Percentiles rank a stretch among this genome's conserved stretches.
Conservation (phyloP, 805 yeast species). For the Saccharomycopsis olivae region DNA sequence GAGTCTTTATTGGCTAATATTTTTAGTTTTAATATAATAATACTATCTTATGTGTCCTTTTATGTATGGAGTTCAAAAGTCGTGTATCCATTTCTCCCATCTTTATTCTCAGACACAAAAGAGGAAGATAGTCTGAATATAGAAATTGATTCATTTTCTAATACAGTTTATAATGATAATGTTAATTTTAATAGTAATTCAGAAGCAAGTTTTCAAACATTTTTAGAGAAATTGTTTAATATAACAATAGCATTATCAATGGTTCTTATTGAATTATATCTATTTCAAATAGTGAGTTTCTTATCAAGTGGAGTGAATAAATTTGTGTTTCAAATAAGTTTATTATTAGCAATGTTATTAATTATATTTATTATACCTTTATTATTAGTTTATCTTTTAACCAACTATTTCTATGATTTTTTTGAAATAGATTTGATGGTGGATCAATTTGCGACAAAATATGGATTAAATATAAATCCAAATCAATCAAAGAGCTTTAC, state of each 20-base stretch:
- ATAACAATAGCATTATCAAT: conserved; percentile 6
- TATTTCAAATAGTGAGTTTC: conserved; percentile 8
- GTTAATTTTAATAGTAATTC: background rate
- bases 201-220: conserved; percentile 1
- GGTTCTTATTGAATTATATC: conserved; percentile 8
- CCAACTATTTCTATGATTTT: conserved; percentile 6
- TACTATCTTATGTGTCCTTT: background rate
- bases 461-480: background rate
- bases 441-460: background rate
- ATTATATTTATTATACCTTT: conserved; percentile 8
- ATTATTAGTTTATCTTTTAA: conserved; percentile 2
- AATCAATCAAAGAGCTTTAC: background rate
- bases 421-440: background rate
- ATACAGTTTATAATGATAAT: background rate
- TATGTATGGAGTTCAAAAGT: background rate
- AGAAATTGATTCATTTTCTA: no score
- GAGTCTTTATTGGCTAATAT: conserved; percentile 5
- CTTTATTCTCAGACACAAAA: conserved; percentile 1
- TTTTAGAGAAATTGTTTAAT: conserved; percentile 4
- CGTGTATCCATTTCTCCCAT: conserved; percentile 3
- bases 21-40: conserved; percentile 2
- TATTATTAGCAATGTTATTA: conserved; percentile 1
- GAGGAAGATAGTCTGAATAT: background rate
- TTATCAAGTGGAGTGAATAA: conserved; percentile 1
- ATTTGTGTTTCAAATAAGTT: conserved; percentile 6